Evolutionary conservation across 1,139 yeast genomes (phyloP).

Genomic region (Schwanniomyces etchellsii): DNA sequence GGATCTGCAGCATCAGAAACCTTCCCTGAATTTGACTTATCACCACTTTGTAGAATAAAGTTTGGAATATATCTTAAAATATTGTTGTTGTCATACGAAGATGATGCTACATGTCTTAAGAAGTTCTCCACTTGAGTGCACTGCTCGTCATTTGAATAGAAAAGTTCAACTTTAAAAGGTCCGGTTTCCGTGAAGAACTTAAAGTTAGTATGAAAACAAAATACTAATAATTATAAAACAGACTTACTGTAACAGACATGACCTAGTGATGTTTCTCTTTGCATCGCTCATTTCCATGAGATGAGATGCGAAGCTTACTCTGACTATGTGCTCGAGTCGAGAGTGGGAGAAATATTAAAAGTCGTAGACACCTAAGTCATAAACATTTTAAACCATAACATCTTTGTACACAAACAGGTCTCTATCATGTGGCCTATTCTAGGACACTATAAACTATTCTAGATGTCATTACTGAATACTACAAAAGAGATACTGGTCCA

Average conservation of each 20-base stretch:
- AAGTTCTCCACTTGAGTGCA: conserved; percentile 14
- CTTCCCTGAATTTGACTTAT: conserved; percentile 44
- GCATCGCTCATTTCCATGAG: no score
- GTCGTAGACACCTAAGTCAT: no score
- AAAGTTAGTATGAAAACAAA: conserved; percentile 4
- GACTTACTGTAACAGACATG: conserved; percentile 16
- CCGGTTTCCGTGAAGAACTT: conserved; percentile 18
- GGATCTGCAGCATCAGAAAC: conserved; percentile 12
- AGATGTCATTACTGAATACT: no score
- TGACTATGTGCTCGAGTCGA: no score
- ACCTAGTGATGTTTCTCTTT: background rate
- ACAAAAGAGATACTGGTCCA: no score
- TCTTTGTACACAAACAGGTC: no score
- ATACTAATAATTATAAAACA: background rate
- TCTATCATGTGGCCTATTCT: no score
- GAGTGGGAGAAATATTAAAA: no score
- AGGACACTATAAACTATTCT: no score
- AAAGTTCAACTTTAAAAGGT: conserved; percentile 13
- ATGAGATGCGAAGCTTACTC: no score
- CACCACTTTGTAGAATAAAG: conserved; percentile 47
- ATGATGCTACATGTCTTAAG: conserved; percentile 44
- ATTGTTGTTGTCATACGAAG: conserved; percentile 33
- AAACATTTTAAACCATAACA: no score
- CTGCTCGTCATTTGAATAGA: conserved; percentile 7
- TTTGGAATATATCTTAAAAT: conserved; percentile 38